Evolutionary conservation across 2,329 filamentous ascomycete genomes (phyloP).

Genomic region (Beauveria rudraprayagi): DNA sequence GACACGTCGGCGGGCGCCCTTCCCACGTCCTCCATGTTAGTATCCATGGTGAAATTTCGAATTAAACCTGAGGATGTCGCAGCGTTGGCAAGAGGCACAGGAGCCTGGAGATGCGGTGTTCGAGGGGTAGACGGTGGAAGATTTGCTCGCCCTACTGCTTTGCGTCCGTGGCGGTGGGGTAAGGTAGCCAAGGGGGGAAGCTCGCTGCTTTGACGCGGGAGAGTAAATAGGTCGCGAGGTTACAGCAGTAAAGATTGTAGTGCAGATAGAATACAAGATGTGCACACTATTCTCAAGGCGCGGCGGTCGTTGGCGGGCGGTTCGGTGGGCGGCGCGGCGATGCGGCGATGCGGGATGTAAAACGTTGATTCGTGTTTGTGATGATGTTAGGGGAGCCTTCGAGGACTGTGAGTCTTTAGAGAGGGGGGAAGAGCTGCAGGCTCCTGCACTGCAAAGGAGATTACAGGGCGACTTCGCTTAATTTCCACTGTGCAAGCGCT

Average conservation of each 20-base stretch:
- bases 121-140: conserved; percentile 5
- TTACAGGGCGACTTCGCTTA: conserved; percentile 9
- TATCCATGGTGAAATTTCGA: conserved; percentile 60
- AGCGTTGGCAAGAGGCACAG: conserved; percentile 13
- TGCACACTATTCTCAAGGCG: neutral
- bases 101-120: neutral
- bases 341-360: neutral
- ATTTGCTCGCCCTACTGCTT: conserved; percentile 3
- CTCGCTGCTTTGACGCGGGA: neutral
- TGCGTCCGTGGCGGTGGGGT: conserved; percentile 12
- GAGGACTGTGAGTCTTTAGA: neutral
- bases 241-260: neutral
- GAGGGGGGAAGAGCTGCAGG: neutral
- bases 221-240: neutral
- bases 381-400: conserved; percentile 10
- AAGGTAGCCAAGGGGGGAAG: conserved; percentile 4
- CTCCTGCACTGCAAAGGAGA: conserved; percentile 3
- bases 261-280: neutral
- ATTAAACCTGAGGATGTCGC: conserved; percentile 7
- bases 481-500: conserved; percentile 9
- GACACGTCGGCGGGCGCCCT: conserved; percentile 75
- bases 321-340: neutral
- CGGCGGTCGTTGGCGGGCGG: neutral
- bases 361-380: conserved; percentile 10
- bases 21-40: conserved; percentile 97